Conservation (phyloP, 2,329 filamentous ascomycete species). For the Aspergillus pseudotamarii region DNA sequence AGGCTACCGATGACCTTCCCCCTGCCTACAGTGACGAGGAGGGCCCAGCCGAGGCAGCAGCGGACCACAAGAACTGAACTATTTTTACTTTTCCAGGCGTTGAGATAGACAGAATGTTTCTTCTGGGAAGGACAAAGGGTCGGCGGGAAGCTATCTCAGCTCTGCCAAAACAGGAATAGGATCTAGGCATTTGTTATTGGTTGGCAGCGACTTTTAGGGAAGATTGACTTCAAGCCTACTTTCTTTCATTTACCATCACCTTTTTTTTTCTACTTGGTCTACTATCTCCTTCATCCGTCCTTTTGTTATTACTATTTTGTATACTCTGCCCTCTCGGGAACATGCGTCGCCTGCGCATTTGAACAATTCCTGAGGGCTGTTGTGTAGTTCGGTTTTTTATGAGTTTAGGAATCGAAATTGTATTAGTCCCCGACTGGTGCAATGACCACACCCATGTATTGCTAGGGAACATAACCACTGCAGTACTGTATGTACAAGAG, state of each 20-base stretch:
- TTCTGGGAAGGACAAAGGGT: neutral
- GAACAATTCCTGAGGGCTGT: neutral
- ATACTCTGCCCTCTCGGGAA: neutral
- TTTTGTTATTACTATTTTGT: slow-evolving; percentile 1
- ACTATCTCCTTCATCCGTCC: neutral
- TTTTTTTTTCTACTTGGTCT: neutral
- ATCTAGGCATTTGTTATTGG: slow-evolving; percentile 5
- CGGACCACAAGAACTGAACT: slow-evolving; percentile 37
- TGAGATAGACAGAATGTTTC: neutral
- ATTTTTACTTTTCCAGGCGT: neutral
- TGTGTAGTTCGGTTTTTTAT: neutral
- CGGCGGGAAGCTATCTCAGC: neutral
- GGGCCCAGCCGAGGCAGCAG: slow-evolving; percentile 23
- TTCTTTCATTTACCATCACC: slow-evolving; percentile 1
- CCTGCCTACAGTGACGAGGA: slow-evolving; percentile 42
- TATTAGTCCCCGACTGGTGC: neutral
- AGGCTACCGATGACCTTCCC: slow-evolving; percentile 34
- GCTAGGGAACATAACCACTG: neutral
- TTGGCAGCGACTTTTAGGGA: slow-evolving; percentile 2
- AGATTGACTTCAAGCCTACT: neutral
- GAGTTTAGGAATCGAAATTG: neutral
- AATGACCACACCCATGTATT: neutral
- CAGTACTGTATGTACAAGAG: neutral
- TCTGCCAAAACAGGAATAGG: slow-evolving; percentile 7
- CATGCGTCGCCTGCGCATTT: neutral